Evolutionary conservation across 1,284 basidiomycete genomes (phyloP).

Genomic region (Schizophyllum commune): DNA sequence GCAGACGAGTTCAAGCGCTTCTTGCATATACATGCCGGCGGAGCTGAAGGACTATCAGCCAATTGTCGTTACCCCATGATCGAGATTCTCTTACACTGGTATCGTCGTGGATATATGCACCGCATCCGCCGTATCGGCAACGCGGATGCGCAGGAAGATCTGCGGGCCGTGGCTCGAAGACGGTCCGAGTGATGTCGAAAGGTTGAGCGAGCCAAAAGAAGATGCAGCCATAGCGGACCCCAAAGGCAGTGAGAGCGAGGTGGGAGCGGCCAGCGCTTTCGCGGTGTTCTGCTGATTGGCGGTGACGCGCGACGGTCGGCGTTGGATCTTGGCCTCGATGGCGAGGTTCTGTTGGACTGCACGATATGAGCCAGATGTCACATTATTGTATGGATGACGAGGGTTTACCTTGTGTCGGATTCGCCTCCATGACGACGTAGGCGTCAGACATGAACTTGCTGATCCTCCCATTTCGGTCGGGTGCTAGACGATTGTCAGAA

Average conservation of each 20-base stretch:
- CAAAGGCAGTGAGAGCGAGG: constrained; percentile 19
- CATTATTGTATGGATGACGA: too few relatives aligned
- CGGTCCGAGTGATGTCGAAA: constrained; percentile 60
- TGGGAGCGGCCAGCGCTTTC: constrained; percentile 23
- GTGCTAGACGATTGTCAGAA: constrained; percentile 45
- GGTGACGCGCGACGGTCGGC: constrained; percentile 65
- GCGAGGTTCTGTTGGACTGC: constrained; percentile 79
- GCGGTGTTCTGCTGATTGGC: constrained; percentile 43
- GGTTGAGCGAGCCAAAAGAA: constrained; percentile 34
- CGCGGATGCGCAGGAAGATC: constrained; percentile 72
- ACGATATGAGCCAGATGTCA: constrained; percentile 6
- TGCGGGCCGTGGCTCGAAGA: constrained; percentile 68
- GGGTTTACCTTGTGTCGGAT: constrained; percentile 73
- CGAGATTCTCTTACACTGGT: constrained; percentile 73
- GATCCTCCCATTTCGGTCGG: constrained; percentile 82
- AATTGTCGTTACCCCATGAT: too few relatives aligned
- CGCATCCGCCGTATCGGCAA: constrained; percentile 71
- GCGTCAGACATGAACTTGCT: constrained; percentile 88
- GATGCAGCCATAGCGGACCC: constrained; percentile 22
- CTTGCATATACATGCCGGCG: constrained; percentile 95
- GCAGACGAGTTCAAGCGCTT: constrained; percentile 85
- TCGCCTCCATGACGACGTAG: constrained; percentile 80
- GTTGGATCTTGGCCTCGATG: constrained; percentile 69
- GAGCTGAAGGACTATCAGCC: too few relatives aligned
- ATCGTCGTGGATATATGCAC: constrained; percentile 84